A percentile compares a stretch with the other conserved stretches of the same genome.
These are phyloP conservation scores for Phialophora chinensis DNA, from an alignment of 2,329 filamentous ascomycete species.

Conservation along the genomic window DNA sequence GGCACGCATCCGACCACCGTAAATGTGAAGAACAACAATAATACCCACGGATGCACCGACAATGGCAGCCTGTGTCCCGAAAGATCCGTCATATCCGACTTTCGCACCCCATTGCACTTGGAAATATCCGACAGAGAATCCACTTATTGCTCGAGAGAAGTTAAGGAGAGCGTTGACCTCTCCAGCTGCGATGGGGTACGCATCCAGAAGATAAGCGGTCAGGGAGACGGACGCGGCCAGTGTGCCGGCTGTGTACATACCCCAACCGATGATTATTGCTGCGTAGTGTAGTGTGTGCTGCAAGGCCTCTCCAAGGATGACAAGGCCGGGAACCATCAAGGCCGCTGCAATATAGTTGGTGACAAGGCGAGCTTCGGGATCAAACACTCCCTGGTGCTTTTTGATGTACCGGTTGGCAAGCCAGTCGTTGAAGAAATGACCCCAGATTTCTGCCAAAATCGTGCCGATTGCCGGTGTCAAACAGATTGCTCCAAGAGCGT, in stretches of 20 bases:
- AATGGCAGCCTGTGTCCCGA: constrained; percentile 55
- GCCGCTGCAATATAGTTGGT: constrained; percentile 55
- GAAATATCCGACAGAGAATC: constrained; percentile 56
- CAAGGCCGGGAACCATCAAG: constrained; percentile 57
- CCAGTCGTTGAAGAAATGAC: constrained; percentile 63
- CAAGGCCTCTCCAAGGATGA: constrained; percentile 60
- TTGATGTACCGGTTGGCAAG: constrained; percentile 51
- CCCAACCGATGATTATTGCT: constrained; percentile 56
- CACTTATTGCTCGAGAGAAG: constrained; percentile 54
- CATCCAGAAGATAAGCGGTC: constrained; percentile 59
- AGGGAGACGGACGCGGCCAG: constrained; percentile 50
- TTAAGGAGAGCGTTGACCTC: constrained; percentile 61
- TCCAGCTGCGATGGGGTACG: constrained; percentile 60
- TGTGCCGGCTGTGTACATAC: constrained; percentile 51
- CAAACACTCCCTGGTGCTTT: constrained; percentile 58
- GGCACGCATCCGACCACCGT: constrained; percentile 36
- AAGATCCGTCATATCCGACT: constrained; percentile 51
- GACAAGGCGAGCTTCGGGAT: constrained; percentile 61
- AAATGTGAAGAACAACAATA: constrained; percentile 48
- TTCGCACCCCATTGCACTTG: constrained; percentile 57
- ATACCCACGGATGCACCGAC: constrained; percentile 46
- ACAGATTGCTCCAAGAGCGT: constrained; percentile 61
- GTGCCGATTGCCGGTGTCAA: constrained; percentile 63
- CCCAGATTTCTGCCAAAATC: constrained; percentile 58
- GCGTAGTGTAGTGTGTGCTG: constrained; percentile 58